Conservation (phyloP, 1,284 basidiomycete genomes). For the Pseudozyma hubeiensis region DNA sequence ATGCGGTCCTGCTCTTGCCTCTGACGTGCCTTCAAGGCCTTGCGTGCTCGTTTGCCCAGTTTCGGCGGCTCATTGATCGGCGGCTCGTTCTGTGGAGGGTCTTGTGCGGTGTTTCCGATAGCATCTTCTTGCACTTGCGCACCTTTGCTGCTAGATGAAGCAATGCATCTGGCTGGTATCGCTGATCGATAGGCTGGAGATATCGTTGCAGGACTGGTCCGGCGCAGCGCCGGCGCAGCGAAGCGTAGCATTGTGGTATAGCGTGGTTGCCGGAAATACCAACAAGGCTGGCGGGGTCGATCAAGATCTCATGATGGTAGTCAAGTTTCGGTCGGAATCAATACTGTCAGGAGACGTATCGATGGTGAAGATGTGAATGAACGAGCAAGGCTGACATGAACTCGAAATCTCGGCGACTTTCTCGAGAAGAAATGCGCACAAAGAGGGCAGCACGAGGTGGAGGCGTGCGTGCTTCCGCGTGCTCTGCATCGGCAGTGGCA, state of each 20-base stretch:
- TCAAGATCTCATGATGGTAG: too few relatives aligned
- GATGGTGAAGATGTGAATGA: neutral
- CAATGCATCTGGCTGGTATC: conserved; percentile 8
- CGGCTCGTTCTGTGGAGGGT: neutral
- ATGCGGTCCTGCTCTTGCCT: conserved; percentile 17
- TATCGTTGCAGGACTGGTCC: neutral
- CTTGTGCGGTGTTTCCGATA: neutral
- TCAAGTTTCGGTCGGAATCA: too few relatives aligned
- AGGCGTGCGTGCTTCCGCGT: neutral
- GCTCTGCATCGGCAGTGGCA: neutral
- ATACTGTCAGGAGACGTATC: neutral
- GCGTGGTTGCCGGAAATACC: neutral
- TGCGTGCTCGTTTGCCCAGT: conserved; percentile 38
- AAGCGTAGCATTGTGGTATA: neutral
- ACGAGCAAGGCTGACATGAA: neutral
- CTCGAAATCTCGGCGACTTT: neutral
- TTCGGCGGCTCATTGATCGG: conserved; percentile 15
- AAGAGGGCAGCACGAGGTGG: neutral
- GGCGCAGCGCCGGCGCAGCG: neutral
- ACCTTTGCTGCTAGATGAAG: conserved; percentile 17
- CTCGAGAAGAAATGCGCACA: conserved; percentile 1
- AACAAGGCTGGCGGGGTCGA: too few relatives aligned
- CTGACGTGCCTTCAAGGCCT: conserved; percentile 22
- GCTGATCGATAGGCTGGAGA: neutral
- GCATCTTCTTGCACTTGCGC: conserved; percentile 23